Base-by-base conservation (phyloP, 1,284 basidiomycete species). In the Irpex sp. region DNA sequence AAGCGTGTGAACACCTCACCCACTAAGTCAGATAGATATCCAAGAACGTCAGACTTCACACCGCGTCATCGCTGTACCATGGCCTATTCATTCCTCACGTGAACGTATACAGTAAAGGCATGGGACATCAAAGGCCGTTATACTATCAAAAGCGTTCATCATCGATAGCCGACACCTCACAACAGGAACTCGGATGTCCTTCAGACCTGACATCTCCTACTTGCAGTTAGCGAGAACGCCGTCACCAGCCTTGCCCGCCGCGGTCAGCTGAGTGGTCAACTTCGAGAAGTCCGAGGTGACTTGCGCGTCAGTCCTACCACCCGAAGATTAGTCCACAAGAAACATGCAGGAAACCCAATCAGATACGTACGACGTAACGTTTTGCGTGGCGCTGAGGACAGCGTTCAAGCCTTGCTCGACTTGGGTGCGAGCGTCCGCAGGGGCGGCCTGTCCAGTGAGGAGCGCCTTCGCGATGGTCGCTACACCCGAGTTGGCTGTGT, bases 351-450 rank as follows among this genome's bases (percentile, higher is more conserved):
- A 26, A 62, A 44, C 36, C 19, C 15, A 31, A 26, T 40, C 44
- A 19, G 47, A 15, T 19, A 72, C 75, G 66, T 61, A 79, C 79
- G 75, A 71, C 9, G 63, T 72, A 60, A 79, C 72, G 4, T 68
- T 64, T 21, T 64, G 64, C 31, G 79, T 68, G 15, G 78, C 75
- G 19, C 69, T 68, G 61, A 73, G 69, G 0, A 78, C 77, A 2
- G 67, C 65, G 40, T 67, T 67, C 38, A 80, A 69, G 26, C 75
- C 75, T 19, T 65, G 65, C 0, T 62, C 67, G 56, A 79, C 76
- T 68, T 77, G 74, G 65, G 73, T 69, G 37, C 76, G 68, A 38
- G 75, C 75, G 26, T 63, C 71, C n/a, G 77, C 74, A 15, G 79
- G 76, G 3, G 76, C 74, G 4, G 68, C 62, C 64, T 75, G 71